Percentiles rank a stretch among this genome's conserved stretches.
phyloP scores from a whole-genome alignment of 1,284 basidiomycete genomes.

The Inonotus obliquus region DNA sequence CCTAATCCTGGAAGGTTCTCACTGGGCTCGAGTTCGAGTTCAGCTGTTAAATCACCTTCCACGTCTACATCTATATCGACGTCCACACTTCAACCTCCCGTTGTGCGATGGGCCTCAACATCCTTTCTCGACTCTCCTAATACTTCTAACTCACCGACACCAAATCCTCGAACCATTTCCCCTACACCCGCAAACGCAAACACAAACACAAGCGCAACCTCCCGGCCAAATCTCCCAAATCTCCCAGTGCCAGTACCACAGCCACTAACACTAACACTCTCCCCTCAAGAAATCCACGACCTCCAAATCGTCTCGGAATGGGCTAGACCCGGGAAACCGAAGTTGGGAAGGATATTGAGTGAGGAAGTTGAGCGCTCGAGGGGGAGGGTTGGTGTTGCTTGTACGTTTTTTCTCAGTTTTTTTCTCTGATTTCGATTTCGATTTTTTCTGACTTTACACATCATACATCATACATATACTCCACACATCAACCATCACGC shows the following conservation, averaged over 20 bases:
- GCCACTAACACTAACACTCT: too few species aligned
- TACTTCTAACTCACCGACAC: too few species aligned
- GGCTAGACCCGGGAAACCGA: constrained; percentile 72
- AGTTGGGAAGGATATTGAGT: constrained; percentile 56
- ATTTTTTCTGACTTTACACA: too few species aligned
- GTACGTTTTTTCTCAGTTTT: constrained; percentile 36
- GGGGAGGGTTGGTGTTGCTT: constrained; percentile 64
- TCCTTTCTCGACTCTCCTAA: background rate
- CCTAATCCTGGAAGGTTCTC: background rate
- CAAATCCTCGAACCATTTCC: too few species aligned
- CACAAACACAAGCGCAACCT: too few species aligned
- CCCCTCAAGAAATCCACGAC: constrained; percentile 67
- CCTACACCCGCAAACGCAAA: too few species aligned
- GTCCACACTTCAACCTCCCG: constrained; percentile 19
- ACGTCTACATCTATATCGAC: background rate
- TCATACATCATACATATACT: too few species aligned
- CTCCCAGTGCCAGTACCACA: too few species aligned
- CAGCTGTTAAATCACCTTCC: background rate
- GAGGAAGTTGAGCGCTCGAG: constrained; percentile 58
- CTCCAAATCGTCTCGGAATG: constrained; percentile 64
- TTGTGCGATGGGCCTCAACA: background rate
- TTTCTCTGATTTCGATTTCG: too few species aligned
- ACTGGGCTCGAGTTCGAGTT: background rate
- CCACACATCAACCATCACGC: too few species aligned
- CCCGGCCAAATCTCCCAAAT: too few species aligned